These are phyloP conservation scores for Eremothecium gossypii DNA, from an alignment of 1,139 yeast species.

Conservation along the genomic window DNA sequence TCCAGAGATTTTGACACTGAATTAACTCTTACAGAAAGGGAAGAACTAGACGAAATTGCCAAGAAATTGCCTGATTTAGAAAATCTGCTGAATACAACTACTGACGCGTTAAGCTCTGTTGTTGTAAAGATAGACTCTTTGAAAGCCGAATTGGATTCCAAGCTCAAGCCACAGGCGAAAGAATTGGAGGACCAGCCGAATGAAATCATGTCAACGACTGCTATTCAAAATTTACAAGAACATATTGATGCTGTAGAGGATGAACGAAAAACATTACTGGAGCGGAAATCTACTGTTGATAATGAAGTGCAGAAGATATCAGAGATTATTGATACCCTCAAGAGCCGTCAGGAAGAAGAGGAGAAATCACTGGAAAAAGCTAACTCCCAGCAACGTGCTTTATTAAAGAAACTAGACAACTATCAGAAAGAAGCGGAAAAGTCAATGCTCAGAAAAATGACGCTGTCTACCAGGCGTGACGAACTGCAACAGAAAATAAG, in stretches of 20 bases:
- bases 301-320: slow-evolving; percentile 30
- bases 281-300: slow-evolving; percentile 27
- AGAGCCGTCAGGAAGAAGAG: slow-evolving; percentile 27
- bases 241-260: slow-evolving; percentile 28
- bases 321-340: slow-evolving; percentile 23
- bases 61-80: slow-evolving; percentile 36
- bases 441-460: slow-evolving; percentile 53
- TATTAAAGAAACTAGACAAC: slow-evolving; percentile 50
- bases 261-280: slow-evolving; percentile 18
- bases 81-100: slow-evolving; percentile 35
- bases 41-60: slow-evolving; percentile 35
- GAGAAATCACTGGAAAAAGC: slow-evolving; percentile 40
- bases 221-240: slow-evolving; percentile 20
- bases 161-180: slow-evolving; percentile 37
- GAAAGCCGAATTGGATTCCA: slow-evolving; percentile 52
- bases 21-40: slow-evolving; percentile 40
- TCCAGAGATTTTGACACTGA: slow-evolving; percentile 45
- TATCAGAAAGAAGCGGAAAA: slow-evolving; percentile 61
- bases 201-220: slow-evolving; percentile 6
- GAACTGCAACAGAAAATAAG: slow-evolving; percentile 67
- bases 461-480: slow-evolving; percentile 54
- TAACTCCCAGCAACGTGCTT: slow-evolving; percentile 46
- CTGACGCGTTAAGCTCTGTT: slow-evolving; percentile 38
- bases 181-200: slow-evolving; percentile 16
- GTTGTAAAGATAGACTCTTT: slow-evolving; percentile 44